Evolutionary conservation across 495 filamentous ascomycete genomes (phyloP).

Genomic region (Lasiosphaeria hispida): DNA sequence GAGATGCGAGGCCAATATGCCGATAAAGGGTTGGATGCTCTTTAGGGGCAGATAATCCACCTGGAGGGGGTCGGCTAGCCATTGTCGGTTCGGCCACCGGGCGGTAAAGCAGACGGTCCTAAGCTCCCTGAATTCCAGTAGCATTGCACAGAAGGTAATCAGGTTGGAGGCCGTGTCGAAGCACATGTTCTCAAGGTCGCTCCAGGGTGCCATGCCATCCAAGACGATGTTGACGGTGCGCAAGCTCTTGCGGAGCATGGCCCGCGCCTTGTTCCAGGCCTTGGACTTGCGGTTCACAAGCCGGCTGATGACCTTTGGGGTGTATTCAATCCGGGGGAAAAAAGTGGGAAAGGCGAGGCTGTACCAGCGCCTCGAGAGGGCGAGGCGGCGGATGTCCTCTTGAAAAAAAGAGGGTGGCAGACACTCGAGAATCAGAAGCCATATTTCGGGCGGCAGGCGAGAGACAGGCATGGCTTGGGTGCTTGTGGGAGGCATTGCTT

Average conservation of each 20-base stretch:
- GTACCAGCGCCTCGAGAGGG: slow-evolving; percentile 24
- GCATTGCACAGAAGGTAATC: slow-evolving; percentile 8
- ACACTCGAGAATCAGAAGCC: slow-evolving; percentile 22
- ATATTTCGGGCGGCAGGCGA: slow-evolving; percentile 22
- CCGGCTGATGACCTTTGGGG: slow-evolving; percentile 22
- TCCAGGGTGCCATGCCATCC: slow-evolving; percentile 8
- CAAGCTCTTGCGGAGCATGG: slow-evolving; percentile 11
- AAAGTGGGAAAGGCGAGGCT: slow-evolving; percentile 19
- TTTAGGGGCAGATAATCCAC: slow-evolving; percentile 8
- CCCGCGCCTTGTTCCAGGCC: slow-evolving; percentile 9
- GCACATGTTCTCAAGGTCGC: not conserved
- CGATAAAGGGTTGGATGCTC: slow-evolving; percentile 15
- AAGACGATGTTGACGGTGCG: slow-evolving; percentile 20
- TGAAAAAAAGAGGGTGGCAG: slow-evolving; percentile 25
- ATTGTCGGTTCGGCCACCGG: slow-evolving; percentile 10
- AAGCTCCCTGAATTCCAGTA: slow-evolving; percentile 18
- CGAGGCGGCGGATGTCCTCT: slow-evolving; percentile 19
- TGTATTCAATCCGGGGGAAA: slow-evolving; percentile 21
- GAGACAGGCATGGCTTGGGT: not conserved
- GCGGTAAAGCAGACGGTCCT: slow-evolving; percentile 12
- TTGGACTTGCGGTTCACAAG: slow-evolving; percentile 18
- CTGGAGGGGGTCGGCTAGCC: slow-evolving; percentile 17
- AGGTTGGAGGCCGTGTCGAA: slow-evolving; percentile 19
- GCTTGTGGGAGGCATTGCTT: too few species aligned
- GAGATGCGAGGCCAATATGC: slow-evolving; percentile 14